Conservation (phyloP, 1,284 basidiomycete genomes). For the Naganishia liquefaciens region DNA sequence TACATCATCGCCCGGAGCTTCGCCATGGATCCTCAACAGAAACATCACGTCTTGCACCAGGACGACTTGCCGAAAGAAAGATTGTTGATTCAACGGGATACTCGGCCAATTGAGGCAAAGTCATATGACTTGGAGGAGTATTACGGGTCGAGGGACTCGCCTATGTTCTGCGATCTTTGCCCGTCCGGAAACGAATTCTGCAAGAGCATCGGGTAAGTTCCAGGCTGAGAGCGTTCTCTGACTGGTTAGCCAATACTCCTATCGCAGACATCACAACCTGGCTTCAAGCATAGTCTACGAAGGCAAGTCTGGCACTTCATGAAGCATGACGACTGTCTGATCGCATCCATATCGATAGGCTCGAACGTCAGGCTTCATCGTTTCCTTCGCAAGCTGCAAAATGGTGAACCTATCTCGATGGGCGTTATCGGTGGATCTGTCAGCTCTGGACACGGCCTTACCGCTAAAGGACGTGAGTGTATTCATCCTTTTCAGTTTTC, state of each 20-base stretch:
- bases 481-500: background rate
- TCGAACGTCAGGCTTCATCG: conserved; percentile 26
- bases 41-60: background rate
- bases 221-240: too few relatives aligned
- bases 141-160: conserved; percentile 10
- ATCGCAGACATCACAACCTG: conserved; percentile 10
- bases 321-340: background rate
- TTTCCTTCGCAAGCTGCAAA: conserved; percentile 25
- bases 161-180: conserved; percentile 22
- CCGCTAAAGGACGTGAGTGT: conserved; percentile 10
- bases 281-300: conserved; percentile 17
- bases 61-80: background rate
- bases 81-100: too few relatives aligned
- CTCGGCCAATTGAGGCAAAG: background rate
- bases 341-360: background rate
- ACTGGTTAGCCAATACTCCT: too few relatives aligned
- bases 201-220: conserved; percentile 20
- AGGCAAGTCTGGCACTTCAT: background rate
- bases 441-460: conserved; percentile 28
- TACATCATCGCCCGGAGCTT: conserved; percentile 23
- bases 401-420: conserved; percentile 25
- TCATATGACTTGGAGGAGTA: conserved; percentile 1
- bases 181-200: conserved; percentile 19
- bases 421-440: conserved; percentile 29
- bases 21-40: background rate